Base-by-base conservation (phyloP, 2,329 filamentous ascomycete genomes). In the Aspergillus fumigatus region DNA sequence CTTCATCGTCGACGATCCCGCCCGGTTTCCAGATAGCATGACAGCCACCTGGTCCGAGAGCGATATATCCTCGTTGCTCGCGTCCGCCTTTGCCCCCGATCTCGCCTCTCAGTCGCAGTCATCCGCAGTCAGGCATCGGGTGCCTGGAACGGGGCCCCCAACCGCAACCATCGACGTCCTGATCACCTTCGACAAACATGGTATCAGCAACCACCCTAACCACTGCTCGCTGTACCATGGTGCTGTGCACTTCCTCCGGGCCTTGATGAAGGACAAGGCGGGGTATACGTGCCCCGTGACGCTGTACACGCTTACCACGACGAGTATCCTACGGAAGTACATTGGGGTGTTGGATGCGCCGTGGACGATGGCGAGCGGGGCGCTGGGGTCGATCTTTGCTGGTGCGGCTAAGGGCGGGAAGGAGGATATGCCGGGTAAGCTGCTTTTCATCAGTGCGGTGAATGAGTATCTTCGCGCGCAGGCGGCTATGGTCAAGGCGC, bases 191-290 rank as follows among this genome's bases (percentile, higher is more conserved):
- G 94, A 99, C 77, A 70, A 75, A n/a, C 62, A 76, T 50, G 94
- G 94, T 57, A 82, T 99, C 50, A 96, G 91, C 57, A 84, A 84
- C 47, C 94, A 99, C 75, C 91, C 92, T 23, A 99, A 99, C 79
- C 94, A 99, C 77, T 88, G 89, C 61, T 92, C 92, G 5, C 84
- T 97, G 8, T 92, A 92, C 77, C 82, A 89, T 72, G 94, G 93
- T 56, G 90, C 91, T 6, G 82, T 84, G 48, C 75, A 83, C 50
- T 97, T 96, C 72, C 73, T 95, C 53, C 77, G 81, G 52, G 74
- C 79, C 7, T 80, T 96, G 51, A 84, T 88, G 73, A 81, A 82
- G 51, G 82, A 82, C 54, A 73, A 84, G 63, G 73, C 82, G 4
- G 88, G 85, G 1, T 89, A 84, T 80, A 77, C 84, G 1, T 85